Conservation (phyloP, 78 protist genomes). For the Dictyostelium capitatum region DNA sequence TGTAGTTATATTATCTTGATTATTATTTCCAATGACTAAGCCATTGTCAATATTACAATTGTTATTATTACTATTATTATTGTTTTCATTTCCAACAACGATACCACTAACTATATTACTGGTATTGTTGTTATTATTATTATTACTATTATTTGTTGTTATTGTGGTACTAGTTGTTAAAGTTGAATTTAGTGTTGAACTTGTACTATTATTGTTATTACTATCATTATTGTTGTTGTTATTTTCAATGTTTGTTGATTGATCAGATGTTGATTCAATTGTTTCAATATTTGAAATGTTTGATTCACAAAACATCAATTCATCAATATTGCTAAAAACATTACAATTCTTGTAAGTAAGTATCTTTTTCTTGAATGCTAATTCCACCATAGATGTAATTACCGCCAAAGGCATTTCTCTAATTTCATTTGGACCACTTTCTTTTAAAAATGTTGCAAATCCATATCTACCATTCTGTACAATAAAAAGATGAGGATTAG, state of each 20-base stretch:
- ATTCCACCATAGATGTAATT: constrained; percentile 72
- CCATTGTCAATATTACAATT: constrained; percentile 1
- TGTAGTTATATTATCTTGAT: not conserved
- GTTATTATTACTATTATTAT: not conserved
- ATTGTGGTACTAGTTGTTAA: not conserved
- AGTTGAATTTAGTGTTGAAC: not conserved
- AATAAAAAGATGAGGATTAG: not conserved
- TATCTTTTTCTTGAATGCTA: constrained; percentile 49
- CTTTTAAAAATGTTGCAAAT: constrained; percentile 64
- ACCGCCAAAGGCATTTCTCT: constrained; percentile 73
- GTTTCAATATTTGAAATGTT: not conserved
- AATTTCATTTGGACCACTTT: constrained; percentile 64
- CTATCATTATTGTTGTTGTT: not conserved
- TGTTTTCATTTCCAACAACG: not conserved
- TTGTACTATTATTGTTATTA: not conserved
- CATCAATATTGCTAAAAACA: constrained; percentile 44
- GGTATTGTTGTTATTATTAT: not conserved
- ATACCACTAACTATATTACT: not conserved
- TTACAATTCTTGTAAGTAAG: constrained; percentile 56
- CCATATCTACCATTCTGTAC: constrained; percentile 68
- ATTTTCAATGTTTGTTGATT: not conserved
- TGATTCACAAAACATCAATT: not conserved
- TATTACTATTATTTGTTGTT: not conserved
- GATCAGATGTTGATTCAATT: not conserved
- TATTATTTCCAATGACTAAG: constrained; percentile 8